Evolutionary conservation across 2,329 filamentous ascomycete species (phyloP).

Genomic region (Ophiostoma pallidulum): DNA sequence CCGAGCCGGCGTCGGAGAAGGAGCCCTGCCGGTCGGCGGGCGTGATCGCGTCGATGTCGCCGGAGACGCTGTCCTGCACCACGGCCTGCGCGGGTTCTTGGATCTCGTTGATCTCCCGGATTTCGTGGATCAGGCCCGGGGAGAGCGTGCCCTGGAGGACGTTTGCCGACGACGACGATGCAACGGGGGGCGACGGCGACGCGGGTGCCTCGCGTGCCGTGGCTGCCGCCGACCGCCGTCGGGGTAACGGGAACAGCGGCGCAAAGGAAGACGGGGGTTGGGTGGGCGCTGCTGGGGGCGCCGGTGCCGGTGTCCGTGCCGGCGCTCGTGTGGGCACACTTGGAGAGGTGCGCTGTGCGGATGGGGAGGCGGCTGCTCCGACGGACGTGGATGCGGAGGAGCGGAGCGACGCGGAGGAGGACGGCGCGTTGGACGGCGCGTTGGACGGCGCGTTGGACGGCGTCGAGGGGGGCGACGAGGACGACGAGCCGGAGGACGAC

Average conservation of each 20-base stretch:
- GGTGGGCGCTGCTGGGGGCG: background rate
- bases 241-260: too few relatives aligned
- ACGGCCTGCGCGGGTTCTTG: background rate
- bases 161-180: slow-evolving; percentile 1
- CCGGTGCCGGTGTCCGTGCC: too few relatives aligned
- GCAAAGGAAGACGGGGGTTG: too few relatives aligned
- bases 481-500: background rate
- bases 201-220: background rate
- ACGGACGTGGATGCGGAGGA: background rate
- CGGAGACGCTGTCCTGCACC: background rate
- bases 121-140: slow-evolving; percentile 1
- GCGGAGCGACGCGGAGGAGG: background rate
- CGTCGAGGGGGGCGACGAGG: background rate
- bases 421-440: background rate
- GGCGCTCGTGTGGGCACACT: too few relatives aligned
- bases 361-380: too few relatives aligned
- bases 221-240: background rate
- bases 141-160: background rate
- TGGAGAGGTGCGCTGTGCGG: too few relatives aligned
- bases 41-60: background rate
- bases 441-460: background rate
- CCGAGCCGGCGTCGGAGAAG: slow-evolving; percentile 3
- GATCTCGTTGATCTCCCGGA: slow-evolving; percentile 1
- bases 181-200: background rate
- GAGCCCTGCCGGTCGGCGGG: background rate